Evolutionary conservation across 192 early-diverging fungal genomes (phyloP), one percentile per base, ranked within the genome.

Genomic region (Radiomyces spectabilis): DNA sequence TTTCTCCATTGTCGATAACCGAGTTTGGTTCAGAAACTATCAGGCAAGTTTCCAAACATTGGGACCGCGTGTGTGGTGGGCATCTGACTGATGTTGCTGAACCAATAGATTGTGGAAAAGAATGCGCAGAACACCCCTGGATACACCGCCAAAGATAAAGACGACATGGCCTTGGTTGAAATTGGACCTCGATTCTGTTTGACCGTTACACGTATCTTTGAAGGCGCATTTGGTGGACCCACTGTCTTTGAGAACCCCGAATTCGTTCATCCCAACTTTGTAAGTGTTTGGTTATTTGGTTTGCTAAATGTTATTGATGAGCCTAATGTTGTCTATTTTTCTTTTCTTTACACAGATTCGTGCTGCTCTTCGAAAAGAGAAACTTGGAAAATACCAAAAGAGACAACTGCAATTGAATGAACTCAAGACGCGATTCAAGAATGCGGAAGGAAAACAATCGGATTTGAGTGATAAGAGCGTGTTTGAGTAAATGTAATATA

Each of bases 131-230:
- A 76, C 62, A 84, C 78, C 40, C 77, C 66, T 12, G 77, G 65
- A 46, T 72, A 63, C 48, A 66, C 74, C 55, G 42, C 46, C 16
- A 83, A 84, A 53, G 77, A 86, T 43, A 79, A 78, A 43, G 74
- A 74, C 2, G 89, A 91, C 49, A 80, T 89, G 12, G 80, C 87
- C 4, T 65, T 99, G 27, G 83, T 94, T 12, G 96, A 99, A 68
- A 95, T 99, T 49, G 96, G 96, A 21, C 96, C 96, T 18, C 84
- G 96, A n/a, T 95, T 97, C 74, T 85, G 89, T 40, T 74, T 99
- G 61, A 89, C 84, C 64, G 75, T 93, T 3, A 93, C 96, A 69
- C 77, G 90, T 44, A 89, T 95, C 63, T 97, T 99, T 73, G 92
- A 93, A 49, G 94, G 96, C 30, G 87, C 85, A 47, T 99, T 97